Conservation (phyloP, 1,139 yeast genomes). For the Saccharomyces hybrid region DNA sequence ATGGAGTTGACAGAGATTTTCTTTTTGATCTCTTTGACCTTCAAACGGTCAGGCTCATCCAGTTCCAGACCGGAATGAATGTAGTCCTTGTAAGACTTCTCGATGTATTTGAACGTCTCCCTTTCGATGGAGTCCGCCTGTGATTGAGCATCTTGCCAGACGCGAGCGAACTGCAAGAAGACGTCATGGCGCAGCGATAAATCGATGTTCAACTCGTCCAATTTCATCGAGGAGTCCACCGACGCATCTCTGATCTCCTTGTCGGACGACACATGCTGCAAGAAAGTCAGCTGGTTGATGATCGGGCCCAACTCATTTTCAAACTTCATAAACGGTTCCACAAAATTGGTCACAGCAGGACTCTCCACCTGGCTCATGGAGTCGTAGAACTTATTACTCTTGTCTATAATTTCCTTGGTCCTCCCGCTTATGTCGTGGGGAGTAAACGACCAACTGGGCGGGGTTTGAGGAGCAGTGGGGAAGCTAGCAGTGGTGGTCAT, state of each 20-base stretch:
- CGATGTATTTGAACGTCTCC: constrained; percentile 52
- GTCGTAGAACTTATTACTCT: constrained; percentile 45
- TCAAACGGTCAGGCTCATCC: constrained; percentile 46
- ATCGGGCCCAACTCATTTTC: constrained; percentile 43
- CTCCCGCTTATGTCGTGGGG: constrained; percentile 42
- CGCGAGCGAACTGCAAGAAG: constrained; percentile 48
- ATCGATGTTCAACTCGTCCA: constrained; percentile 54
- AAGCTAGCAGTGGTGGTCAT: neutral
- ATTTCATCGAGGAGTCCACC: constrained; percentile 49
- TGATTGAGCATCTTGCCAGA: constrained; percentile 35
- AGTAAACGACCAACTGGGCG: constrained; percentile 59
- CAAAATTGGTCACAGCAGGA: constrained; percentile 51
- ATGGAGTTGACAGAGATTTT: constrained; percentile 51
- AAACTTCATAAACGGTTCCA: constrained; percentile 44
- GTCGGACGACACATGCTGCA: constrained; percentile 59
- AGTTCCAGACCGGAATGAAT: constrained; percentile 63
- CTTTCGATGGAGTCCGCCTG: constrained; percentile 37
- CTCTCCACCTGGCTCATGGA: constrained; percentile 40
- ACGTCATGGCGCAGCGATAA: constrained; percentile 62
- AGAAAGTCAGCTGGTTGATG: constrained; percentile 50
- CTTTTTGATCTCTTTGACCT: constrained; percentile 51
- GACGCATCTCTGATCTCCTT: constrained; percentile 65
- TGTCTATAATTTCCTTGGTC: constrained; percentile 42
- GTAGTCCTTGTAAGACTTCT: constrained; percentile 48
- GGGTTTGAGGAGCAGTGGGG: constrained; percentile 32